phyloP scores from a whole-genome alignment of 352 stramenopile species.

The Phytopythium chamaehyphon region DNA sequence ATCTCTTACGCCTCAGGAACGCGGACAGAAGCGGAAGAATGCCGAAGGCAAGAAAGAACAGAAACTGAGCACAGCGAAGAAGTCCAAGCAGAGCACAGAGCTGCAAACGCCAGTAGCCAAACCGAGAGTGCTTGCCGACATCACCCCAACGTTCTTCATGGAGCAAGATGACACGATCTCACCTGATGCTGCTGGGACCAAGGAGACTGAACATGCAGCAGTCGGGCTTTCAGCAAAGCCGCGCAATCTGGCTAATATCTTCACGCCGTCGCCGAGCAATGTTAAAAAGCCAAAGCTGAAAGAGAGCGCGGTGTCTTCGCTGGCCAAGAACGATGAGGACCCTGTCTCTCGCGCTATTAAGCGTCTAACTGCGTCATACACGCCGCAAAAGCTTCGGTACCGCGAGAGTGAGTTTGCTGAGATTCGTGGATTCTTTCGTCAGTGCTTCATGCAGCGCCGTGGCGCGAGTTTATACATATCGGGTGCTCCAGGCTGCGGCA shows the following conservation, averaged over 20 bases:
- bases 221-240: constrained; percentile 10
- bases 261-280: constrained; percentile 59
- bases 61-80: constrained; percentile 19
- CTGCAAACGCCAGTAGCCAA: constrained; percentile 22
- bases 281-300: constrained; percentile 20
- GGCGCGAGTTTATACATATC: constrained; percentile 78
- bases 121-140: neutral
- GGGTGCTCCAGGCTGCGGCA: constrained; percentile 70
- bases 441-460: constrained; percentile 43
- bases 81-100: constrained; percentile 14
- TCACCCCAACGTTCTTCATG: neutral
- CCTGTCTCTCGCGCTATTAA: constrained; percentile 31
- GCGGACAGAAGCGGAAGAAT: constrained; percentile 18
- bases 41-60: constrained; percentile 5
- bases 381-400: constrained; percentile 39
- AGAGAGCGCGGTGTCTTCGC: neutral
- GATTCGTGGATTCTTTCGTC: constrained; percentile 54
- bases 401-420: constrained; percentile 52
- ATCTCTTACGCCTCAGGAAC: constrained; percentile 3
- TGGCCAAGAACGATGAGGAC: neutral
- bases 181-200: constrained; percentile 24
- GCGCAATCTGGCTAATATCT: constrained; percentile 45
- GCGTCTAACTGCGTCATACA: constrained; percentile 46
- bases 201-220: constrained; percentile 16
- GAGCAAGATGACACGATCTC: constrained; percentile 33